A percentile compares a stretch with the other conserved stretches of the same genome.
These are phyloP conservation scores for Bolboschoenoplectus hybrid DNA, from an alignment of 202 grass and related monocot species.

Conservation along the genomic window DNA sequence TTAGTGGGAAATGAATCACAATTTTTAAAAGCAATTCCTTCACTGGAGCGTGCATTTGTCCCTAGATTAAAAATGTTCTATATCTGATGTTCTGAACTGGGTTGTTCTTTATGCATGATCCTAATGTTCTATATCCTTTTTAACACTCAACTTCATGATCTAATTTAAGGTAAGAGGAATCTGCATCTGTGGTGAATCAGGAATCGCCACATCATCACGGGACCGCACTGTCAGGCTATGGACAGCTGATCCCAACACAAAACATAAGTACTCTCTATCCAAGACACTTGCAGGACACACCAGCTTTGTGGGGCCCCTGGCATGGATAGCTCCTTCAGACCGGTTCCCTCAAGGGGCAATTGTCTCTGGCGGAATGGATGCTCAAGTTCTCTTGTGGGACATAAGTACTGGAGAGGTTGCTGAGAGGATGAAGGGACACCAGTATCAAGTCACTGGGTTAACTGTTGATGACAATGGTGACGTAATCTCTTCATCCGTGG, in stretches of 20 bases:
- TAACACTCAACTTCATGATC: neutral
- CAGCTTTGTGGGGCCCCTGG: conserved; percentile 78
- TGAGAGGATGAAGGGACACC: conserved; percentile 75
- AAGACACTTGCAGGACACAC: conserved; percentile 81
- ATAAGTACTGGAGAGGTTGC: conserved; percentile 60
- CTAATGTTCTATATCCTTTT: neutral
- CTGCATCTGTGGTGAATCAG: conserved; percentile 72
- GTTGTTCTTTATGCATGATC: neutral
- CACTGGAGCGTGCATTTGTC: neutral
- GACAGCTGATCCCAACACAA: conserved; percentile 51
- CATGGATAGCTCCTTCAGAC: conserved; percentile 69
- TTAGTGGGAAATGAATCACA: neutral
- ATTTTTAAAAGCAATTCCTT: neutral
- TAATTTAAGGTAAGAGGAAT: conserved; percentile 69
- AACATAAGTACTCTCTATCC: conserved; percentile 57
- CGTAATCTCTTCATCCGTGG: conserved; percentile 87
- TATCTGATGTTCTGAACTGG: neutral
- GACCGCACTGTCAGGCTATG: conserved; percentile 72
- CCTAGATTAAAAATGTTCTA: neutral
- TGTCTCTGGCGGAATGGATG: conserved; percentile 88
- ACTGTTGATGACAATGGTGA: conserved; percentile 78
- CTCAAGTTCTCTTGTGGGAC: conserved; percentile 69
- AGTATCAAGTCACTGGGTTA: conserved; percentile 80
- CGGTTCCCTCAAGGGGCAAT: conserved; percentile 69
- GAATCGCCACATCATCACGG: conserved; percentile 80